A percentile compares a stretch with the other conserved stretches of the same genome.
Evolutionary conservation across 768 basidiomycete species (phyloP).

Genomic region (Xerocomellus chrysenteron): DNA sequence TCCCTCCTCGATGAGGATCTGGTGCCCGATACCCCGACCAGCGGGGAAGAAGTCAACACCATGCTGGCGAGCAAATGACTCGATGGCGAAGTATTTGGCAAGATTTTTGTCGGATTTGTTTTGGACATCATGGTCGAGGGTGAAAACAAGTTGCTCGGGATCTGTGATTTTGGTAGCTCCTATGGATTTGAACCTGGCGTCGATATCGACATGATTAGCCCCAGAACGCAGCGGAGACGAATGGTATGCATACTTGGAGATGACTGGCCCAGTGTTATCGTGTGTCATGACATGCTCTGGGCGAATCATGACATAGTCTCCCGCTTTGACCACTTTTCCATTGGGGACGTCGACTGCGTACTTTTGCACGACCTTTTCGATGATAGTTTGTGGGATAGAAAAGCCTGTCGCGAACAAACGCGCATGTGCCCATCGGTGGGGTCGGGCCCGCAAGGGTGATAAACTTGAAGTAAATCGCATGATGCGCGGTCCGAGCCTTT

Average conservation of each 20-base stretch:
- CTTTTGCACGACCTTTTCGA: slow-evolving; percentile 67
- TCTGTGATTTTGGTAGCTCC: slow-evolving; percentile 71
- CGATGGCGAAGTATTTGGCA: slow-evolving; percentile 57
- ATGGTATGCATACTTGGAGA: slow-evolving; percentile 57
- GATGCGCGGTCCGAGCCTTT: neutral
- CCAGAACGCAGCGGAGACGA: neutral
- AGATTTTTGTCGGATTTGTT: slow-evolving; percentile 55
- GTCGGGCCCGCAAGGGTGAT: slow-evolving; percentile 7
- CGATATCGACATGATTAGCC: neutral
- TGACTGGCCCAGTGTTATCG: slow-evolving; percentile 79
- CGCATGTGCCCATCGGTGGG: neutral
- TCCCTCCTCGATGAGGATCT: slow-evolving; percentile 92
- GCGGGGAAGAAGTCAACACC: slow-evolving; percentile 95
- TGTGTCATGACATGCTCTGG: slow-evolving; percentile 25
- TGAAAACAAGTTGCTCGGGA: slow-evolving; percentile 57
- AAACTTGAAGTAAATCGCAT: slow-evolving; percentile 18
- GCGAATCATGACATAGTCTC: slow-evolving; percentile 64
- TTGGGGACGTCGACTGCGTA: no score
- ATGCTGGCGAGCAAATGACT: slow-evolving; percentile 83
- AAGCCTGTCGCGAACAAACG: slow-evolving; percentile 34
- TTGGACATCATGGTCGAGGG: slow-evolving; percentile 76
- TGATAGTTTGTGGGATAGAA: slow-evolving; percentile 74
- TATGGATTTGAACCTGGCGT: slow-evolving; percentile 37
- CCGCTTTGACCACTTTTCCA: slow-evolving; percentile 69
- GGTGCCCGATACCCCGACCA: slow-evolving; percentile 96